Evolutionary conservation across 208 protist genomes (phyloP).

Genomic region (Crithidia expoeki): DNA sequence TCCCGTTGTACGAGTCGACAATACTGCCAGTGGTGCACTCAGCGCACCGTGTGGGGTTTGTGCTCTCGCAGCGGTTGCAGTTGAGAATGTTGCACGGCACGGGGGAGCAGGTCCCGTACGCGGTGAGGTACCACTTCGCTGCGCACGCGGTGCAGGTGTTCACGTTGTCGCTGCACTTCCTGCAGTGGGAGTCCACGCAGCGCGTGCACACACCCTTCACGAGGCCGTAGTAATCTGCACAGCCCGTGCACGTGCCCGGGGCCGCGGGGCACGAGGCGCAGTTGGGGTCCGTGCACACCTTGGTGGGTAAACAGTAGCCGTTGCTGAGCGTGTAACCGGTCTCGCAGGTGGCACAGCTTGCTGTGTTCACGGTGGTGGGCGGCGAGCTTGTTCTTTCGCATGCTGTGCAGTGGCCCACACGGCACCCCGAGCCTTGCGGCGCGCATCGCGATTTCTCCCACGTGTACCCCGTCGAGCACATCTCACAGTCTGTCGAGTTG

Average conservation of each 20-base stretch:
- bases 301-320: conserved; percentile 2
- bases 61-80: conserved; percentile 7
- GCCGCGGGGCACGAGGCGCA: conserved; percentile 13
- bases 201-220: neutral
- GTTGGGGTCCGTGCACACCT: conserved; percentile 7
- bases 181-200: conserved; percentile 10
- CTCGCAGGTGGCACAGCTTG: conserved; percentile 2
- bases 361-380: neutral
- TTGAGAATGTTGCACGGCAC: conserved; percentile 11
- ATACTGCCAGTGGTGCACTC: neutral
- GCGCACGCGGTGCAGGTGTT: conserved; percentile 7
- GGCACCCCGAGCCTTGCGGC: conserved; percentile 1
- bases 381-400: neutral
- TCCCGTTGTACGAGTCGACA: conserved; percentile 3
- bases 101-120: conserved; percentile 1
- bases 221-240: conserved; percentile 1
- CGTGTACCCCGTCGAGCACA: conserved; percentile 6
- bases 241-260: neutral
- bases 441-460: conserved; percentile 4
- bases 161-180: conserved; percentile 4
- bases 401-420: conserved; percentile 13
- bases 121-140: conserved; percentile 12
- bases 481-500: conserved; percentile 11
- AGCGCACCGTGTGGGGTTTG: conserved; percentile 9
- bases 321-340: conserved; percentile 8